Evolutionary conservation across 2,329 filamentous ascomycete species (phyloP), one percentile per base, ranked within the genome.

Genomic region (Penicillium sp.): DNA sequence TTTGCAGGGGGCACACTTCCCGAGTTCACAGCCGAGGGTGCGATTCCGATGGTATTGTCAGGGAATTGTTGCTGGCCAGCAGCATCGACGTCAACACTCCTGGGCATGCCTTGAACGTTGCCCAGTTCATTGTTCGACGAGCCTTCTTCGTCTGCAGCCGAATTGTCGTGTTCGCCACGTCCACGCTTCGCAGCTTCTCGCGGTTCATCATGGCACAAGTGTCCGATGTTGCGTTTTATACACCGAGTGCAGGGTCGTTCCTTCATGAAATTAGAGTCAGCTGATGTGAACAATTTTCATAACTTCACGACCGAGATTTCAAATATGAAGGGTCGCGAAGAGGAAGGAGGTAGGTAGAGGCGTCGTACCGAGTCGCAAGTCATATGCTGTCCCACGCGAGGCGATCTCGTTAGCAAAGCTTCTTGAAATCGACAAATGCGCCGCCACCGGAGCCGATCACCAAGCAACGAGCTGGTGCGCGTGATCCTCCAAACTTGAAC

Each of bases 211-310:
- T 97, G 94, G 77, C 94, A 99, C 63, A 99, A 83, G 77, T 99
- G 94, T 68, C 93, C 94, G 75, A 99, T 99, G 78, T 96, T 96
- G 71, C 94, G 88, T 79, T 97, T 99, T 77, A 97, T 91, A 81
- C 94, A 99, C 78, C 94, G 86, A 68, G 91, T 93, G 83, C 94
- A 99, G 69, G 94, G 94, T 73, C 94, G 88, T 80, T 96, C 91
- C 91, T 95, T 75, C 31, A 50, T 29, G 48, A n/a, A 51, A 52
- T 11, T 5, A 56, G 34, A 58, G 57, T 65, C 62, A 64, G 56
- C 56, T 58, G 45, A 47, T 66, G 52, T 32, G 47, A 40, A 45
- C 58, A 39, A 18, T 49, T 50, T 49, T 16, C 43, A 43, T 44
- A 56, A 43, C 24, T 50, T n/a, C 52, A 57, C 43, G 47, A 51